phyloP scores from a whole-genome alignment of 805 yeast genomes.

The Lachancea mirantina region DNA sequence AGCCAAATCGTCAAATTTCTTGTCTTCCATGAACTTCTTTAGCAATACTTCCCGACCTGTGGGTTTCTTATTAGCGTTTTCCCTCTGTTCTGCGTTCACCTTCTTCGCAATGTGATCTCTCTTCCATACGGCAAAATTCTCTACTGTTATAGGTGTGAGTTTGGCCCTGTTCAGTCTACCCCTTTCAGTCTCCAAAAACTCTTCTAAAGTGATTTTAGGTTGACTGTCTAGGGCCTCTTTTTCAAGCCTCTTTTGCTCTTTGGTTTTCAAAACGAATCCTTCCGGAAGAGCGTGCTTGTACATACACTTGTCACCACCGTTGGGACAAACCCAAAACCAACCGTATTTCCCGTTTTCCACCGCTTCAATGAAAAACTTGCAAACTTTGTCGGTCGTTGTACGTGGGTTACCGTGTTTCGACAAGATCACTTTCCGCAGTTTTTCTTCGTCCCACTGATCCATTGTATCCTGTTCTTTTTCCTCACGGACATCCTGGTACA shows the following conservation, averaged over 20 bases:
- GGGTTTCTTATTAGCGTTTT: slow-evolving; percentile 40
- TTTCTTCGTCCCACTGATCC: slow-evolving; percentile 97
- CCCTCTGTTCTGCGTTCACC: slow-evolving; percentile 36
- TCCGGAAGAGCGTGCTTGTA: slow-evolving; percentile 94
- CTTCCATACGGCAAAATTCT: slow-evolving; percentile 80
- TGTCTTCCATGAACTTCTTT: slow-evolving; percentile 52
- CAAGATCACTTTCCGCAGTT: slow-evolving; percentile 72
- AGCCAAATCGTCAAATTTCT: slow-evolving; percentile 44
- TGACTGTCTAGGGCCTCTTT: slow-evolving; percentile 74
- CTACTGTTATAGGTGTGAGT: slow-evolving; percentile 81
- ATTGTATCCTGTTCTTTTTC: slow-evolving; percentile 74
- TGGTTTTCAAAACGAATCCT: slow-evolving; percentile 93
- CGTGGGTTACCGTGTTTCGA: slow-evolving; percentile 93
- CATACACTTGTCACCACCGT: slow-evolving; percentile 87
- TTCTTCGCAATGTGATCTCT: slow-evolving; percentile 54
- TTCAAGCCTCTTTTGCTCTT: slow-evolving; percentile 89
- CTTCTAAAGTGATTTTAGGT: slow-evolving; percentile 91
- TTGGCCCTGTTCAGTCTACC: slow-evolving; percentile 62
- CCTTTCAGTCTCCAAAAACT: slow-evolving; percentile 91
- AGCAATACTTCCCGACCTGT: slow-evolving; percentile 66
- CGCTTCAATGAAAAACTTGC: slow-evolving; percentile 91
- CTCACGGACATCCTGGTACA: slow-evolving; percentile 79
- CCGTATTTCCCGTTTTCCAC: slow-evolving; percentile 97
- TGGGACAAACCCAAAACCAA: slow-evolving; percentile 98
- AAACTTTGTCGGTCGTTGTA: slow-evolving; percentile 90